These are phyloP conservation scores for Tulasnella sp. DNA, from an alignment of 768 basidiomycete species.

Conservation along the genomic window DNA sequence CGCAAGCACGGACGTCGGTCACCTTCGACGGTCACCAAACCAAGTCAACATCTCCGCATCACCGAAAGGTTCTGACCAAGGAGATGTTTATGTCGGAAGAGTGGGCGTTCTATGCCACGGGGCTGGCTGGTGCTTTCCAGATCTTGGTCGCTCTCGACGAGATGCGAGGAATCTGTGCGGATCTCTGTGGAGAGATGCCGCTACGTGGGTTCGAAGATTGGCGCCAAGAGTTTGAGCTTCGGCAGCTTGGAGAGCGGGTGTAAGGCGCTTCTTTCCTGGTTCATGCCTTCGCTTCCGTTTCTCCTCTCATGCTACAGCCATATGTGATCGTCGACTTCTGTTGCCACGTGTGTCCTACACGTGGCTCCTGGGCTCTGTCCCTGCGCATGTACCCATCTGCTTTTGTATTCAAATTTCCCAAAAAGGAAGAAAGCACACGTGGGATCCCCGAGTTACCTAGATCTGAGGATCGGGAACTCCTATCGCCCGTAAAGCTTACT, in stretches of 20 bases:
- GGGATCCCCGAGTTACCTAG: no score
- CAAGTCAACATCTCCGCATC: conserved; percentile 4
- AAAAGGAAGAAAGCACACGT: no score
- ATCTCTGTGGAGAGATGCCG: conserved; percentile 34
- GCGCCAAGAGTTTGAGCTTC: conserved; percentile 30
- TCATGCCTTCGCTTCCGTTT: not conserved
- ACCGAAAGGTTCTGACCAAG: not conserved
- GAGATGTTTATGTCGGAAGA: conserved; percentile 24
- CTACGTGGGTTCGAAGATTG: conserved; percentile 32
- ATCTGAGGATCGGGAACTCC: no score
- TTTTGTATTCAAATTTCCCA: no score
- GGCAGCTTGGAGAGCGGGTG: conserved; percentile 1
- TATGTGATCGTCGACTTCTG: no score
- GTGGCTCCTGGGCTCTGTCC: no score
- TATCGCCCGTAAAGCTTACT: no score
- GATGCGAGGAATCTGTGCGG: conserved; percentile 28
- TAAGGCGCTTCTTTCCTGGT: not conserved
- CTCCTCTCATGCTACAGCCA: no score
- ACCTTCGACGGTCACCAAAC: no score
- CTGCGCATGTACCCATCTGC: no score
- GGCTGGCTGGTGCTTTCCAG: conserved; percentile 32
- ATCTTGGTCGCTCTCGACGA: conserved; percentile 28
- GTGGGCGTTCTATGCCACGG: conserved; percentile 34
- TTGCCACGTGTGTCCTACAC: no score
- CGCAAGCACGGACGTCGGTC: not conserved